Base-by-base conservation (phyloP, 2,329 filamentous ascomycete species). In the Ceratocystiopsis minuta region DNA sequence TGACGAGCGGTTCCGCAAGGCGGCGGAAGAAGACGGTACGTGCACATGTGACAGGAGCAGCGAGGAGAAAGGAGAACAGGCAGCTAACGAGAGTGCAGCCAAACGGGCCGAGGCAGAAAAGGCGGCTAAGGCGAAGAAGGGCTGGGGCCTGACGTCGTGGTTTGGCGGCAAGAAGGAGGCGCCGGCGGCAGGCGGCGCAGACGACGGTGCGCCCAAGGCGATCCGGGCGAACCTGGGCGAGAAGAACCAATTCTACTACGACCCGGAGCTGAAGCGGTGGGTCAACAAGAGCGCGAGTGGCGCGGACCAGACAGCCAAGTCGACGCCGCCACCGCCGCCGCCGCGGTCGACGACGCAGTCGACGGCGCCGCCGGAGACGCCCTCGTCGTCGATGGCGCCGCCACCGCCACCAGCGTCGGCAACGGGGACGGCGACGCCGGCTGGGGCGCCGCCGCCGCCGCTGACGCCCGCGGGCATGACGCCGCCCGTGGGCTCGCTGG, bases 181-280 rank as follows among this genome's bases (percentile, higher is more conserved):
- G 34, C 32, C 13, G 57, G 36, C 12, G 33, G 44, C 24, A 62
- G 20, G 51, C 61, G 38, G 33, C 9, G 57, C 60, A n/a, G 24
- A 28, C 24, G 24, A 28, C 24, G 24, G 24, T 6, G 57, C 65
- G 5, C 68, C 67, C 54, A 79, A 79, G 54, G 65, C 87, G n/a
- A 83, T 95, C 57, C 77, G 75, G 51, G 90, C 92, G 47, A 98
- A 98, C 54, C 72, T 98, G 10, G 92, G 88, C 46, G 92, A 98
- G 59, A 76, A 90, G 54, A 94, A 76, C 58, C 85, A 78, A 37
- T 95, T 98, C 59, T 80, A 88, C 50, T 98, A 90, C 54, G 90
- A 98, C 55, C 81, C 86, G 3, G 83, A 95, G n/a, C 71, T 94
- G 41, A 92, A 93, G 65, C 86, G 90, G 57, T 98, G 92, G 92